phyloP scores from a whole-genome alignment of 2,329 filamentous ascomycete species.

The Chalaropsis thielavioides region DNA sequence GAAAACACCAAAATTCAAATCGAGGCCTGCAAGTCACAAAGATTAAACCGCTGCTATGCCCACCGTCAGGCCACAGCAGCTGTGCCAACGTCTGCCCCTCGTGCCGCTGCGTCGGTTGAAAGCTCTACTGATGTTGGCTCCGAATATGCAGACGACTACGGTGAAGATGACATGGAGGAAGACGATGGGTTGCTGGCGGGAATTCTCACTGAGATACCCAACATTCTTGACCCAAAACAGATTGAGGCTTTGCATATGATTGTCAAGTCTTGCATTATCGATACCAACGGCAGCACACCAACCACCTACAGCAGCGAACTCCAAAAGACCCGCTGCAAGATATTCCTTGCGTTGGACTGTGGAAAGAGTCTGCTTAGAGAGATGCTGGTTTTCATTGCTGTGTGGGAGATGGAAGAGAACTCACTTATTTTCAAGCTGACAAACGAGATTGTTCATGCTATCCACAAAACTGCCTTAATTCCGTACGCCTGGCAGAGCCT shows the following conservation, averaged over 20 bases:
- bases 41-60: conserved; percentile 14
- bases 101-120: conserved; percentile 7
- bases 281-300: conserved; percentile 43
- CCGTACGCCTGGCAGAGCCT: conserved; percentile 88
- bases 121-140: conserved; percentile 15
- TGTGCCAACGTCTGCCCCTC: conserved; percentile 6
- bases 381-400: conserved; percentile 87
- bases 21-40: conserved; percentile 37
- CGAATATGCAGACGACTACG: conserved; percentile 28
- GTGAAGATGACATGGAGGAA: conserved; percentile 50
- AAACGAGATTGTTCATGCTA: conserved; percentile 85
- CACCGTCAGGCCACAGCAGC: conserved; percentile 5
- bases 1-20: conserved; percentile 46
- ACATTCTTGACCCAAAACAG: conserved; percentile 86
- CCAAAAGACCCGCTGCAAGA: conserved; percentile 78
- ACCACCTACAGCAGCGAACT: conserved; percentile 45
- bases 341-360: conserved; percentile 78
- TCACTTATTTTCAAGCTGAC: conserved; percentile 95
- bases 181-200: conserved; percentile 68
- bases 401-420: conserved; percentile 89
- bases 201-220: conserved; percentile 79
- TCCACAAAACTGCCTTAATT: conserved; percentile 76
- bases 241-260: conserved; percentile 97
- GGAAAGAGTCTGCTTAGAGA: conserved; percentile 81
- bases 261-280: conserved; percentile 85